These are phyloP conservation scores for Apiospora sp. DNA, from an alignment of 2,329 filamentous ascomycete genomes.

Conservation along the genomic window DNA sequence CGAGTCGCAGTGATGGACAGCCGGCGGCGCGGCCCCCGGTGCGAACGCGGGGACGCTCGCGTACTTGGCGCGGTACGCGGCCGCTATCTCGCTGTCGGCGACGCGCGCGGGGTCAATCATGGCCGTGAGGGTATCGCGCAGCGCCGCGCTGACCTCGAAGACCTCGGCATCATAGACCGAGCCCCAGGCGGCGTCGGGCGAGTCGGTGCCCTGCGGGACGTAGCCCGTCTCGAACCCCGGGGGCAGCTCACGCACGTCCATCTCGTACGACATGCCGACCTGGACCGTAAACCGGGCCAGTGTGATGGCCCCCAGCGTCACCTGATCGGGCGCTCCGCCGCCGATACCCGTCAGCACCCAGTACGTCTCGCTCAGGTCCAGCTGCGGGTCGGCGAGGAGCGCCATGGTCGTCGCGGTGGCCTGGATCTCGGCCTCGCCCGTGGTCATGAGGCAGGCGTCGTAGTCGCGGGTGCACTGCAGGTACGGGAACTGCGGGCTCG, in stretches of 20 bases:
- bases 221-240: slow-evolving; percentile 34
- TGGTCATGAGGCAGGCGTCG: slow-evolving; percentile 67
- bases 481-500: slow-evolving; percentile 26
- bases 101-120: slow-evolving; percentile 45
- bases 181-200: slow-evolving; percentile 43
- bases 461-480: slow-evolving; percentile 25
- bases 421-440: slow-evolving; percentile 78
- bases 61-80: slow-evolving; percentile 28
- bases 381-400: slow-evolving; percentile 65
- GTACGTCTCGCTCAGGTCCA: slow-evolving; percentile 73
- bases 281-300: slow-evolving; percentile 76
- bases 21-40: slow-evolving; percentile 56
- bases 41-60: background rate
- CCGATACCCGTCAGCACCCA: slow-evolving; percentile 77
- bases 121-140: slow-evolving; percentile 54
- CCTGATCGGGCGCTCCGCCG: slow-evolving; percentile 73
- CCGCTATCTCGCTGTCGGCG: slow-evolving; percentile 45
- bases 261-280: slow-evolving; percentile 78
- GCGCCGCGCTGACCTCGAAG: slow-evolving; percentile 68
- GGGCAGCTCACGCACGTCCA: slow-evolving; percentile 73
- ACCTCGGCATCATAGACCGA: slow-evolving; percentile 71
- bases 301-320: slow-evolving; percentile 71
- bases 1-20: slow-evolving; percentile 70
- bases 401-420: slow-evolving; percentile 72
- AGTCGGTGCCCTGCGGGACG: slow-evolving; percentile 34